Conservation (phyloP, 495 filamentous ascomycete species). For the Aspergillus haitiensis region DNA sequence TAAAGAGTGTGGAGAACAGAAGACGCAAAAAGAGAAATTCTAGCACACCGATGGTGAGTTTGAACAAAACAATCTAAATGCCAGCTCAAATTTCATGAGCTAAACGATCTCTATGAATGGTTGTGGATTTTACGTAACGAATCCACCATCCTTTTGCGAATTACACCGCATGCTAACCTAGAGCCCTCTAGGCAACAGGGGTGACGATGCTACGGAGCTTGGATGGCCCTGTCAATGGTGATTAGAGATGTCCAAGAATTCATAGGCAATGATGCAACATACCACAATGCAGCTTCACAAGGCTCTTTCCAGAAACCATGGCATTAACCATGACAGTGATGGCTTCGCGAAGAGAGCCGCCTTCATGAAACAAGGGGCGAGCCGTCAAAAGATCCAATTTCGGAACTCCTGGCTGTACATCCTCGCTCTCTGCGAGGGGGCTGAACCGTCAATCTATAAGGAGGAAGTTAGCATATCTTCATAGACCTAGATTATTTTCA, state of each 20-base stretch:
- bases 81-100: conserved; percentile 27
- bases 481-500: background rate
- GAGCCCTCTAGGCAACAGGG: conserved; percentile 30
- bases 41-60: conserved; percentile 12
- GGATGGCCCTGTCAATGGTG: conserved; percentile 42
- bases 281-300: conserved; percentile 45
- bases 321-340: conserved; percentile 36
- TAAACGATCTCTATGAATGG: conserved; percentile 28
- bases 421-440: conserved; percentile 89
- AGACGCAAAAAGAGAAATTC: conserved; percentile 20
- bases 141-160: conserved; percentile 39
- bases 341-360: conserved; percentile 39
- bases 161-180: conserved; percentile 34
- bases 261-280: conserved; percentile 8
- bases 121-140: conserved; percentile 30
- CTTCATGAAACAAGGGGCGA: conserved; percentile 48
- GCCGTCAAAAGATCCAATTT: conserved; percentile 61
- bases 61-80: conserved; percentile 28
- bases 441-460: conserved; percentile 84
- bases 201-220: conserved; percentile 43
- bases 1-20: conserved; percentile 18
- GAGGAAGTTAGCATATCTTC: conserved; percentile 23
- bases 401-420: conserved; percentile 70
- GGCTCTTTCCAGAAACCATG: conserved; percentile 35
- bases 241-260: background rate